Evolutionary conservation across 1,284 basidiomycete genomes (phyloP).

Genomic region (Cerrena zonata): DNA sequence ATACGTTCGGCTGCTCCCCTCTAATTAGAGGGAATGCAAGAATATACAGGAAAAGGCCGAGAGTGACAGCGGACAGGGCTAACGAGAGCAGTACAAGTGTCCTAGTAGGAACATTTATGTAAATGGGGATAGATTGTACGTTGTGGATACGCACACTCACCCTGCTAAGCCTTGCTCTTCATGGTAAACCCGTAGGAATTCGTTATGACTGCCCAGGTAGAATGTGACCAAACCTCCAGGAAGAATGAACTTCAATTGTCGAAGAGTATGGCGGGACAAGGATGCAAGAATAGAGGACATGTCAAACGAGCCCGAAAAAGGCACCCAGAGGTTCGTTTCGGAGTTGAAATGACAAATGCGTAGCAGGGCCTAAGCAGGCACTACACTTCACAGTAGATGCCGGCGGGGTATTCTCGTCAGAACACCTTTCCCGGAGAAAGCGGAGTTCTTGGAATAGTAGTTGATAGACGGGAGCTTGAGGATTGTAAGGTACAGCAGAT

Average conservation of each 20-base stretch:
- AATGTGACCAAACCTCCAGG: constrained; percentile 61
- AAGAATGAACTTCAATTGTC: constrained; percentile 67
- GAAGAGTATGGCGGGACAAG: constrained; percentile 45
- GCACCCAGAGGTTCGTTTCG: neutral
- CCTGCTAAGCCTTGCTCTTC: constrained; percentile 40
- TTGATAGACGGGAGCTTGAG: no score
- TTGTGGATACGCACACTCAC: constrained; percentile 31
- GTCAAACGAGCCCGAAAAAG: neutral
- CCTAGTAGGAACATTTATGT: constrained; percentile 27
- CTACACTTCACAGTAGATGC: no score
- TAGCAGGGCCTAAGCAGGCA: no score
- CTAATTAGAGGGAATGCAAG: constrained; percentile 57
- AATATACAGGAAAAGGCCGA: constrained; percentile 67
- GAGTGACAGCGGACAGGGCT: constrained; percentile 49
- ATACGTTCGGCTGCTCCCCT: constrained; percentile 62
- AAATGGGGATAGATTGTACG: neutral
- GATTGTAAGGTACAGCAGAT: no score
- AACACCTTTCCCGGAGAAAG: no score
- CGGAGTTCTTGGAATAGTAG: no score
- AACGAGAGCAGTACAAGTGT: constrained; percentile 45
- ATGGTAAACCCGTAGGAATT: constrained; percentile 40
- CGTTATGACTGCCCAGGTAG: constrained; percentile 48
- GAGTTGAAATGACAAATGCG: no score
- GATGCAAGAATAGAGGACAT: constrained; percentile 12
- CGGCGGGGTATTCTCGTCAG: no score